Base-by-base conservation (phyloP, 2,329 filamentous ascomycete species). In the Anisogramma anomala region DNA sequence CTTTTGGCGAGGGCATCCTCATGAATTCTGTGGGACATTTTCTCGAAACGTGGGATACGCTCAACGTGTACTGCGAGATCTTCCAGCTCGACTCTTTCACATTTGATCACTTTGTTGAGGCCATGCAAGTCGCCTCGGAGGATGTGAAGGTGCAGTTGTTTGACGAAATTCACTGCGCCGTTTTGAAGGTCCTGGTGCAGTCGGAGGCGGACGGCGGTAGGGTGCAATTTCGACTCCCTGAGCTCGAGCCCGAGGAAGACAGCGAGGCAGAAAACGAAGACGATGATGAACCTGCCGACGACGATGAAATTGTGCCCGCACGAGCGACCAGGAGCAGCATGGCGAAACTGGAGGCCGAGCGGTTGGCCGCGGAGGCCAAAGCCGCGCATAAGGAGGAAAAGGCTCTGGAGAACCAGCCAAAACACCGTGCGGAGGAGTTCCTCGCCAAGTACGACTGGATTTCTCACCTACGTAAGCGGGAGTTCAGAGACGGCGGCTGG, bases 1-100 rank as follows among this genome's bases (percentile, higher is more conserved):
- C 66, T 13, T 62, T 66, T 50, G 65, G 68, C 39, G 67, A 72
- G 32, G 75, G 79, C 28, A 77, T 96, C 40, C 65, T 79, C 15
- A 91, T 89, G 77, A 78, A 82, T 52, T 89, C 86, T 3, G 76
- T 95, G n/a, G 87, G 88, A 0, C 72, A 78, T 2, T 66, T 96
- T 13, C 64, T 98, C 18, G 89, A 95, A 61, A 85, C 84, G 0
- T 98, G 91, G 91, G 87, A 95, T 53, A 95, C 88, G 0, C 70
- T 98, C 25, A 98, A 95, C 54, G 89, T 98, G n/a, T 95, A 95
- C 57, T 94, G 87, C 55, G 86, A 94, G 54, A 82, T 95, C 14
- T 94, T 94, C 56, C 77, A 85, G 54, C 71, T 98, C 19, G 91
- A 98, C 59, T 96, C 89, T 0, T 98, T 98, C 56, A 96, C 89